Percentiles rank a stretch among this genome's conserved stretches.
phyloP scores from a whole-genome alignment of 2,329 filamentous ascomycete species.

The Venturia carpophila region DNA sequence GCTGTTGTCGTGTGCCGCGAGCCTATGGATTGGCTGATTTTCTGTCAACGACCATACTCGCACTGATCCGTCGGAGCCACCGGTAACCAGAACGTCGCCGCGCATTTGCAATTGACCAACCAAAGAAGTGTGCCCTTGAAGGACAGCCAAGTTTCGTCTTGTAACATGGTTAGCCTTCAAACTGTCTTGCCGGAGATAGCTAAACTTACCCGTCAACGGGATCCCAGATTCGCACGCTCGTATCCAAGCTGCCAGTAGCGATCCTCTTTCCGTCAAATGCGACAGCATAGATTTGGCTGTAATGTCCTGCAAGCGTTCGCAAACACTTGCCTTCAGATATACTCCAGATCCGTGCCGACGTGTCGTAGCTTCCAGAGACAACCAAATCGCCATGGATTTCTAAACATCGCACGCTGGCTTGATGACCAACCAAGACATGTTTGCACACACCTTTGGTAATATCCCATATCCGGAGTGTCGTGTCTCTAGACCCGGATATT shows the following conservation, averaged over 20 bases:
- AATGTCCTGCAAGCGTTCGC: constrained; percentile 84
- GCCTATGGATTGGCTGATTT: constrained; percentile 84
- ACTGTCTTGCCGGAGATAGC: constrained; percentile 15
- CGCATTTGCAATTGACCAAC: constrained; percentile 96
- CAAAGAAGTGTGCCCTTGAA: constrained; percentile 93
- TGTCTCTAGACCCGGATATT: constrained; percentile 93
- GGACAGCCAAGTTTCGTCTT: constrained; percentile 71
- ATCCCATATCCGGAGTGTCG: constrained; percentile 91
- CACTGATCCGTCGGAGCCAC: constrained; percentile 91
- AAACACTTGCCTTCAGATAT: constrained; percentile 92
- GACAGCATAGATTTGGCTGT: constrained; percentile 98
- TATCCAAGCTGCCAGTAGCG: constrained; percentile 92
- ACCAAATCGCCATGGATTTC: constrained; percentile 95
- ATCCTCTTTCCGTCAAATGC: constrained; percentile 92
- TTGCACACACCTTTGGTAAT: constrained; percentile 79
- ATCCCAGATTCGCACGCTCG: constrained; percentile 96
- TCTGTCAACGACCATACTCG: constrained; percentile 90
- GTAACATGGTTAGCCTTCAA: constrained; percentile 5
- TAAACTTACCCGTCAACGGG: constrained; percentile 67
- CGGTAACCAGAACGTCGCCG: constrained; percentile 88
- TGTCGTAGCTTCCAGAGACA: constrained; percentile 97
- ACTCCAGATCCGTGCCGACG: constrained; percentile 93
- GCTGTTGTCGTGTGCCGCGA: constrained; percentile 96
- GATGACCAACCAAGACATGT: constrained; percentile 88
- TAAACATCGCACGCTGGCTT: constrained; percentile 88